A percentile compares a stretch with the other conserved stretches of the same genome.
Conservation (phyloP, 176 grass and related monocot genomes). For the Phragmites australis region DNA sequence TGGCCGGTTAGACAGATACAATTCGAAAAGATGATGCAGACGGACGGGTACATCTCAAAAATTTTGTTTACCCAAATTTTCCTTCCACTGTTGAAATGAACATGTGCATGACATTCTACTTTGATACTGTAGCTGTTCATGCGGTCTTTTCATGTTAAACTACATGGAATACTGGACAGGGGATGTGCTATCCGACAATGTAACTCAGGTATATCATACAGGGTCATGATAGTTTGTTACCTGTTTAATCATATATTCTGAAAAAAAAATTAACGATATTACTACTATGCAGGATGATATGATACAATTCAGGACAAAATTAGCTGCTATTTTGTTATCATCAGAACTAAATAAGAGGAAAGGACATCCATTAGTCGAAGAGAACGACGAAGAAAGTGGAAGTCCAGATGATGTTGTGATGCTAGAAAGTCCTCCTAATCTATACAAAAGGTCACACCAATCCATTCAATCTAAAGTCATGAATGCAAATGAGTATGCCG, state of each 20-base stretch:
- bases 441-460: too few relatives aligned
- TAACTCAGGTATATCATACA: not conserved
- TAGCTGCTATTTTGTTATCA: not conserved
- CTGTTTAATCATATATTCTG: not conserved
- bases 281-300: not conserved
- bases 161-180: not conserved
- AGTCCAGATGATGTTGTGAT: too few relatives aligned
- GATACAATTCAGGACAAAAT: not conserved
- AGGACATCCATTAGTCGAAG: not conserved
- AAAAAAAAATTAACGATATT: not conserved
- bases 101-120: not conserved
- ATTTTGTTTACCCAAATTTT: too few relatives aligned
- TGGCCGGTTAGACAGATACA: not conserved
- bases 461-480: too few relatives aligned
- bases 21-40: not conserved
- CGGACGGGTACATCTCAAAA: not conserved
- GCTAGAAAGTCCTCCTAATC: too few relatives aligned
- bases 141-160: not conserved
- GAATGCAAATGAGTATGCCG: too few relatives aligned
- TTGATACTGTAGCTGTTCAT: not conserved
- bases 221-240: not conserved
- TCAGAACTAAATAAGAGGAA: not conserved
- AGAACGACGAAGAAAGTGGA: too few relatives aligned
- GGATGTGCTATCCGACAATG: not conserved
- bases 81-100: too few relatives aligned